Conservation (phyloP, 164 flowering plant species). For the Nymphaea colorata region DNA sequence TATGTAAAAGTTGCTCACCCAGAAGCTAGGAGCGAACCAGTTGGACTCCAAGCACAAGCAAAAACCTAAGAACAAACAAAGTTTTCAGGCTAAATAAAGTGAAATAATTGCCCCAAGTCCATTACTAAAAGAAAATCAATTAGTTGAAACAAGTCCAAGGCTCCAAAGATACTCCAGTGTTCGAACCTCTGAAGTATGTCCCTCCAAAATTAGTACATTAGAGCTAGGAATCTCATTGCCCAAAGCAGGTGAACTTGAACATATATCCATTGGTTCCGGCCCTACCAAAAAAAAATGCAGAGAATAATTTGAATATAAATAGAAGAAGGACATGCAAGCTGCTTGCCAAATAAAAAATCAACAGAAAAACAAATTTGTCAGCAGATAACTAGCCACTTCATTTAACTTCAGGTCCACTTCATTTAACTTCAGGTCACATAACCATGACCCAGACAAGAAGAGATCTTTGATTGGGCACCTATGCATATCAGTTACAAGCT, state of each 20-base stretch:
- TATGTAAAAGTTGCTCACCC: constrained; percentile 40
- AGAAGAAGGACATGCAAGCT: neutral
- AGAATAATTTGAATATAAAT: neutral
- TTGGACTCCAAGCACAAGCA: constrained; percentile 97
- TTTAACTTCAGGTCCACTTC: too few species aligned
- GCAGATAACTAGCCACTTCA: too few species aligned
- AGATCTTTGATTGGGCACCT: too few species aligned
- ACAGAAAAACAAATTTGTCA: neutral
- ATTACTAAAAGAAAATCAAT: neutral
- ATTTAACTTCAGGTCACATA: too few species aligned
- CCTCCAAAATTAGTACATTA: constrained; percentile 84
- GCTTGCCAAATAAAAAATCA: neutral
- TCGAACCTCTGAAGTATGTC: constrained; percentile 91
- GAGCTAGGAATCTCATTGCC: constrained; percentile 54
- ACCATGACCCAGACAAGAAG: too few species aligned
- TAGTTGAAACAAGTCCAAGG: neutral
- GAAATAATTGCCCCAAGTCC: neutral
- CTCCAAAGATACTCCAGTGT: neutral
- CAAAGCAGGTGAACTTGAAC: constrained; percentile 27
- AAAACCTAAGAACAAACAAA: constrained; percentile 48
- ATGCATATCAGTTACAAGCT: too few species aligned
- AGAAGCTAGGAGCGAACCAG: constrained; percentile 90
- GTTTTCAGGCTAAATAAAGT: neutral
- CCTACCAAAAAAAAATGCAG: constrained; percentile 18
- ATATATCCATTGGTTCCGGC: constrained; percentile 79